Percentiles rank a stretch among this genome's conserved stretches.
phyloP scores from a whole-genome alignment of 2,329 filamentous ascomycete species.

The Cytospora chrysosperma region DNA sequence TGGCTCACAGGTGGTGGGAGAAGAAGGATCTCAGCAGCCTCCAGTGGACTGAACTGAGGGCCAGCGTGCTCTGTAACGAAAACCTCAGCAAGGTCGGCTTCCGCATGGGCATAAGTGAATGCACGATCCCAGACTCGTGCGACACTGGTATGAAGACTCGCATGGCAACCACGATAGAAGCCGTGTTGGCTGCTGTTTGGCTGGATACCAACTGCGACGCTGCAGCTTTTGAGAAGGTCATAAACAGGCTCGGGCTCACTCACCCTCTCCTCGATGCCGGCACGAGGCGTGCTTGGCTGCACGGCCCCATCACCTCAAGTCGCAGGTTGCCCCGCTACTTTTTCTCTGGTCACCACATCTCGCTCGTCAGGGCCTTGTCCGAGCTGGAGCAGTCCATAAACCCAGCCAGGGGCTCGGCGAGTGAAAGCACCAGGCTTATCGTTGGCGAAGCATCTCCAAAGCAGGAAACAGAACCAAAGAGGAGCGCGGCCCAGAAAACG shows the following conservation, averaged over 20 bases:
- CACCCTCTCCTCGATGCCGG: not conserved
- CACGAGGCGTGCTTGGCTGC: not conserved
- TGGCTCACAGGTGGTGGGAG: not conserved
- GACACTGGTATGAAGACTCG: not conserved
- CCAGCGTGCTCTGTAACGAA: not conserved
- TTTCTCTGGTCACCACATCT: not conserved
- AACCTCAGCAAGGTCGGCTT: not conserved
- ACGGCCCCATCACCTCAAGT: not conserved
- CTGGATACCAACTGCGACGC: not conserved
- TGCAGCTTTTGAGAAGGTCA: not conserved
- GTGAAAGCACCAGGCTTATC: not conserved
- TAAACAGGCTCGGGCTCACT: not conserved
- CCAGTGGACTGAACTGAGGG: not conserved
- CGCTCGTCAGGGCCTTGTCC: not conserved
- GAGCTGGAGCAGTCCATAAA: not conserved
- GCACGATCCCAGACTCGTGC: not conserved
- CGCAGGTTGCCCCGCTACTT: not conserved
- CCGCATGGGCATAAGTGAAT: not conserved
- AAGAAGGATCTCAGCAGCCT: not conserved
- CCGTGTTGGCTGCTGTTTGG: constrained; percentile 6
- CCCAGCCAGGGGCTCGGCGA: not conserved
- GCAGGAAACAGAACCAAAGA: not conserved
- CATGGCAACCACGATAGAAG: constrained; percentile 5
- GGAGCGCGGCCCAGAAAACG: not conserved
- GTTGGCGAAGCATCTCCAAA: not conserved